These are phyloP conservation scores for Volvox africanus DNA, from an alignment of 139 green algal species.

Conservation along the genomic window DNA sequence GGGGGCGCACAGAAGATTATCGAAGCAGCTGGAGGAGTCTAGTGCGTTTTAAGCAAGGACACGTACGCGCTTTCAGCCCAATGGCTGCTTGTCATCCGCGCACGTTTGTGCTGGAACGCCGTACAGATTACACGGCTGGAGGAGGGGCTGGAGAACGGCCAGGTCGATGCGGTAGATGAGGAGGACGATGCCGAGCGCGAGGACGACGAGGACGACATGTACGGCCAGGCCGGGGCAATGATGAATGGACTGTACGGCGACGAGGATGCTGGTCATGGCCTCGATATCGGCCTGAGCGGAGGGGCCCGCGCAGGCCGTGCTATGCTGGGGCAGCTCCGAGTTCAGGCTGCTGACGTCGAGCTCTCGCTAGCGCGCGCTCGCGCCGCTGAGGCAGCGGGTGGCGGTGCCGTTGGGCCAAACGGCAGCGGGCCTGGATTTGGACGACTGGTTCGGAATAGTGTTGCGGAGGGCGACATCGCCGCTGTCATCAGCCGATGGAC, in stretches of 20 bases:
- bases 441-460: conserved; percentile 33
- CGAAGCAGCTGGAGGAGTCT: too few relatives aligned
- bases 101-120: too few relatives aligned
- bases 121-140: conserved; percentile 39
- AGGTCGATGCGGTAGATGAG: background rate
- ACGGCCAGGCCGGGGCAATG: background rate
- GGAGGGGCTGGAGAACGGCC: conserved; percentile 22
- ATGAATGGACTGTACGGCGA: background rate
- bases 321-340: background rate
- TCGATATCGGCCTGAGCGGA: background rate
- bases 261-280: background rate
- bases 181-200: conserved; percentile 3
- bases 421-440: background rate
- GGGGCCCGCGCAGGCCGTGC: background rate
- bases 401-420: background rate
- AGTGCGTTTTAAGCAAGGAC: too few relatives aligned
- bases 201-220: conserved; percentile 20
- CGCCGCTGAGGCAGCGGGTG: background rate
- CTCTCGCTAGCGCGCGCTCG: background rate
- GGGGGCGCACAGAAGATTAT: too few relatives aligned
- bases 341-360: background rate
- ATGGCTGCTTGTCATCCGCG: too few relatives aligned
- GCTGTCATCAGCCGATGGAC: conserved; percentile 69
- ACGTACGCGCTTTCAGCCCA: too few relatives aligned
- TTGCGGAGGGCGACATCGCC: conserved; percentile 64